A percentile compares a stretch with the other conserved stretches of the same genome.
Evolutionary conservation across 192 early-diverging fungal genomes (phyloP).

Genomic region (Podila minutissima): DNA sequence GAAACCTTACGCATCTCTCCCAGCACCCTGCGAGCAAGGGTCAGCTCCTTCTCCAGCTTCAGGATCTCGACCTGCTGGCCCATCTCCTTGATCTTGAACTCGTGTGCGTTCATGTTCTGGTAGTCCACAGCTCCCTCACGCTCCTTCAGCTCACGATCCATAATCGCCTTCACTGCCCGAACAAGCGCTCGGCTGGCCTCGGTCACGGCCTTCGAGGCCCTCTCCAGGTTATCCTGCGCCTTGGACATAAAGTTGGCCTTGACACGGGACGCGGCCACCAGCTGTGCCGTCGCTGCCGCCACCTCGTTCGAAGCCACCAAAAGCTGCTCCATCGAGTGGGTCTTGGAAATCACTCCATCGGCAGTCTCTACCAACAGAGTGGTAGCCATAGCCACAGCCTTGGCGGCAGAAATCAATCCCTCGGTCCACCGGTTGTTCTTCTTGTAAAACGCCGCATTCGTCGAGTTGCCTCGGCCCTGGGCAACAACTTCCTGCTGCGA

Average conservation of each 20-base stretch:
- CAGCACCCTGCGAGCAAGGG: slow-evolving; percentile 82
- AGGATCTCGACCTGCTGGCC: slow-evolving; percentile 97
- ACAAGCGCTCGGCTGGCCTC: slow-evolving; percentile 92
- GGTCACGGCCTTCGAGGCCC: slow-evolving; percentile 92
- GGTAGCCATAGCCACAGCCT: slow-evolving; percentile 94
- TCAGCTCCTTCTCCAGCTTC: slow-evolving; percentile 93
- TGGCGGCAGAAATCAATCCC: slow-evolving; percentile 96
- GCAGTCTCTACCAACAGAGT: slow-evolving; percentile 93
- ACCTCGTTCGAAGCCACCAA: slow-evolving; percentile 99
- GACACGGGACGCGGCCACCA: slow-evolving; percentile 96
- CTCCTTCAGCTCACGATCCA: slow-evolving; percentile 75
- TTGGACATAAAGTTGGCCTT: slow-evolving; percentile 93
- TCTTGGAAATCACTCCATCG: slow-evolving; percentile 94
- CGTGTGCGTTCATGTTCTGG: slow-evolving; percentile 83
- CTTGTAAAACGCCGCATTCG: slow-evolving; percentile 94
- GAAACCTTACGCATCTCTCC: slow-evolving; percentile 93
- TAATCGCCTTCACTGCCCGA: slow-evolving; percentile 88
- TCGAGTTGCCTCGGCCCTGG: slow-evolving; percentile 83
- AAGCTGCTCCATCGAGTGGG: slow-evolving; percentile 91
- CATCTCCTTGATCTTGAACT: slow-evolving; percentile 98
- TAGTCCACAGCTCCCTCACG: slow-evolving; percentile 70
- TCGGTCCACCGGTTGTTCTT: slow-evolving; percentile 99
- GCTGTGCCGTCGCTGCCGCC: slow-evolving; percentile 93
- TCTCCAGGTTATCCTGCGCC: slow-evolving; percentile 93
- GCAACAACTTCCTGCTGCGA: slow-evolving; percentile 98